Conservation (phyloP, 306 rosid genomes). For the Inga leiocalycina region DNA sequence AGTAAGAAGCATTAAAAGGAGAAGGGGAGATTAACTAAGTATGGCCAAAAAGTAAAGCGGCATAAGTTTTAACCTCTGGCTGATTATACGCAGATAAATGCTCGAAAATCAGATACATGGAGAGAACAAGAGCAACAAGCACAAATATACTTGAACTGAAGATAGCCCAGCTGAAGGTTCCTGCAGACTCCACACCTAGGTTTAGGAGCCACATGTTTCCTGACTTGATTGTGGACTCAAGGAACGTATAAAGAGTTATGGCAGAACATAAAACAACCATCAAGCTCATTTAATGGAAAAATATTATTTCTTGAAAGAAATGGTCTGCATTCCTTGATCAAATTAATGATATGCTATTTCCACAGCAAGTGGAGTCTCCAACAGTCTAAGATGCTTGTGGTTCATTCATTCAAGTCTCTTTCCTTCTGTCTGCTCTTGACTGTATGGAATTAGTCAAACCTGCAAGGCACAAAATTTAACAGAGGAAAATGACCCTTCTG, state of each 20-base stretch:
- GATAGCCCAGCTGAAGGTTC: slow-evolving; percentile 74
- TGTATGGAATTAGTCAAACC: slow-evolving; percentile 16
- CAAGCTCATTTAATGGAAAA: slow-evolving; percentile 52
- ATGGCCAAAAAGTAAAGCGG: slow-evolving; percentile 25
- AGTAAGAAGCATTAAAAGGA: slow-evolving; percentile 28
- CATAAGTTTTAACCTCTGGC: slow-evolving; percentile 72
- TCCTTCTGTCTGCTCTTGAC: slow-evolving; percentile 13
- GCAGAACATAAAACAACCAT: slow-evolving; percentile 41
- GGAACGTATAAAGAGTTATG: slow-evolving; percentile 42
- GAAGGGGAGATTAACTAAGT: neutral
- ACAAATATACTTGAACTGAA: slow-evolving; percentile 86
- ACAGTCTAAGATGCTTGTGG: neutral
- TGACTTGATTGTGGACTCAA: slow-evolving; percentile 71
- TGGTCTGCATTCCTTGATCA: slow-evolving; percentile 13
- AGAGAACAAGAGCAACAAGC: slow-evolving; percentile 76
- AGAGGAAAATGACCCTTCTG: slow-evolving; percentile 15
- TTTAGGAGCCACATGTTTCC: slow-evolving; percentile 51
- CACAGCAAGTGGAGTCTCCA: slow-evolving; percentile 5
- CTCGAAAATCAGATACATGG: slow-evolving; percentile 86
- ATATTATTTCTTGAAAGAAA: neutral
- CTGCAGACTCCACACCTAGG: slow-evolving; percentile 53
- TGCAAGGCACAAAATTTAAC: slow-evolving; percentile 8
- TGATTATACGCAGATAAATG: slow-evolving; percentile 94
- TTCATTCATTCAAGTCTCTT: neutral
- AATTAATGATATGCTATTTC: neutral